Evolutionary conservation across 352 stramenopile genomes (phyloP).

Genomic region (Phytophthora podocarpi): DNA sequence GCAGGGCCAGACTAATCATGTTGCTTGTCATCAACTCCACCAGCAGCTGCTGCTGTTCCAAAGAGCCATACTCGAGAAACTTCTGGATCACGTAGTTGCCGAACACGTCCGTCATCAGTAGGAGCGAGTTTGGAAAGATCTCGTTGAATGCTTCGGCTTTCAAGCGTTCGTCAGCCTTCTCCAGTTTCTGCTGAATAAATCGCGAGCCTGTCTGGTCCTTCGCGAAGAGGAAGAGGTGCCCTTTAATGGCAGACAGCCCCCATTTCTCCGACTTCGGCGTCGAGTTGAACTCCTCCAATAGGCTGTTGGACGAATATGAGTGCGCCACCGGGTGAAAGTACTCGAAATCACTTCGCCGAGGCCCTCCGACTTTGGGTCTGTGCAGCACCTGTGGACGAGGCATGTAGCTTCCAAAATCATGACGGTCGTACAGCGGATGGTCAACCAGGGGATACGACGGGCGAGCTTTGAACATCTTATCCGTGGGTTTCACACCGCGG

Average conservation of each 20-base stretch:
- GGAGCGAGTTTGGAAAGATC: constrained; percentile 77
- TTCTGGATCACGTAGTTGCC: constrained; percentile 99
- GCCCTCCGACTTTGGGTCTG: constrained; percentile 33
- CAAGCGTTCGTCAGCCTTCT: constrained; percentile 76
- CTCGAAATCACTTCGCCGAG: constrained; percentile 38
- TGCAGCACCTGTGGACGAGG: constrained; percentile 37
- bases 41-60: constrained; percentile 88
- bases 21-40: constrained; percentile 90
- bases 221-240: constrained; percentile 86
- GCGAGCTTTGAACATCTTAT: constrained; percentile 31
- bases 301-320: constrained; percentile 69
- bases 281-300: constrained; percentile 85
- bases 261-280: constrained; percentile 78
- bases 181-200: constrained; percentile 90
- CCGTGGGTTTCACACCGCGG: constrained; percentile 17
- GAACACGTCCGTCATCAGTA: constrained; percentile 95
- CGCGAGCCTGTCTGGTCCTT: constrained; percentile 85
- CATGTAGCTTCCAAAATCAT: constrained; percentile 30
- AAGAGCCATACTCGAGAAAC: constrained; percentile 94
- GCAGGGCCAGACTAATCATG: constrained; percentile 94
- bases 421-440: constrained; percentile 28
- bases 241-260: constrained; percentile 80
- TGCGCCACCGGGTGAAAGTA: constrained; percentile 62
- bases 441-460: constrained; percentile 32
- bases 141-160: constrained; percentile 85